Evolutionary conservation across 257 asterid genomes (phyloP), one percentile per base, ranked within the genome.

Genomic region (Jacaranda mimosifolia): DNA sequence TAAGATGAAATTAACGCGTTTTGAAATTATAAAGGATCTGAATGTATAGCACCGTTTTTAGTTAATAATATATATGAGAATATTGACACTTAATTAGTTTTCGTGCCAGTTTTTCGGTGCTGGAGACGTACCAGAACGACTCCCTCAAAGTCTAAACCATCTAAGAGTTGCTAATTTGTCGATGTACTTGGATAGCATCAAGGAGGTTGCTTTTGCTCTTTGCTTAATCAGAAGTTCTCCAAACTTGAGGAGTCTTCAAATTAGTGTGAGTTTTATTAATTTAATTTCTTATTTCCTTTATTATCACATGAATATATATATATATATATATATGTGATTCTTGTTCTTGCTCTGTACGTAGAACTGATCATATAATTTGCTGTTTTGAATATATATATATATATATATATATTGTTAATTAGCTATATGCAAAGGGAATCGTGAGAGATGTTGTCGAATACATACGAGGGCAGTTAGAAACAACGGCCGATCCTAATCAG

Each of bases 181-280:
- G 4, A 43, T 77, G 70, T 56, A 43, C 17, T 60, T 77, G 63
- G 63, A 68, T 6, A 58, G 9, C 40, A 62, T 49, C 1, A 11
- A 69, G 35, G 81, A 77, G 65, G 35, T 77, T 38, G 48, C 45
- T 18, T 60, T 14, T 46, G 78, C 71, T 35, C 51, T 74, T 48
- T 51, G 51, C 63, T n/a, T 62, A 21, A 12, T 36, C 11, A 60
- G 71, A 62, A 60, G 7, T 42, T 32, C 78, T 45, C 71, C 62
- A 11, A 49, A 62, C 13, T 52, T 49, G 51, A 3, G 32, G 48
- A 51, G 4, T 14, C 74, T 51, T 13, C 51, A 8, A 11, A 13
- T 70, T 39, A 26, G 3, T 2, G 74, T 70, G 35, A 70, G 52
- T 36, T 39, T 38, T 8, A 6, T 3, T 32, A 3, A 2, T 13